Percentiles rank a stretch among this genome's conserved stretches.
phyloP scores from a whole-genome alignment of 768 basidiomycete species.

The Mycena rosella region DNA sequence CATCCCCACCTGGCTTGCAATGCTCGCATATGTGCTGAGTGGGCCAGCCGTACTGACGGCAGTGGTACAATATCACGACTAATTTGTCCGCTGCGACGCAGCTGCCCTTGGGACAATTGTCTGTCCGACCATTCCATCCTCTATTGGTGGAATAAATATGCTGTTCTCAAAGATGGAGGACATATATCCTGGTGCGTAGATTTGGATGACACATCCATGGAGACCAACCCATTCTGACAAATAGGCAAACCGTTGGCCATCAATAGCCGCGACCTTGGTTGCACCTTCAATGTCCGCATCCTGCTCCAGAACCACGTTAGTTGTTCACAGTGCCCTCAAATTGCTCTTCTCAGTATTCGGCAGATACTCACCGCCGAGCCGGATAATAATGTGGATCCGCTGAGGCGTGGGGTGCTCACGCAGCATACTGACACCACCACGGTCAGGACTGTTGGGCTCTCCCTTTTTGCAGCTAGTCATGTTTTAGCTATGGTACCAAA shows the following conservation, averaged over 20 bases:
- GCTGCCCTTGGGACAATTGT: constrained; percentile 19
- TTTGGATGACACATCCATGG: neutral
- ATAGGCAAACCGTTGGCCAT: constrained; percentile 2
- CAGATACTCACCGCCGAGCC: constrained; percentile 61
- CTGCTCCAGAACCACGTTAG: constrained; percentile 22
- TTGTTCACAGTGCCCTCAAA: neutral
- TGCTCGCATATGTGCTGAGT: constrained; percentile 20
- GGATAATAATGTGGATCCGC: too few relatives aligned
- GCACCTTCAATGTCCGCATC: constrained; percentile 15
- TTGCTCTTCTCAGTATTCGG: neutral
- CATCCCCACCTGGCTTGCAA: neutral
- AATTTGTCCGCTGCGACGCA: constrained; percentile 9
- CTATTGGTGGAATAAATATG: constrained; percentile 23
- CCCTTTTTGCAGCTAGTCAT: too few relatives aligned
- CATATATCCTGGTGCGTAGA: constrained; percentile 27
- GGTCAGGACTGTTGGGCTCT: too few relatives aligned
- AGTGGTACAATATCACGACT: constrained; percentile 16
- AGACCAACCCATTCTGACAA: too few relatives aligned
- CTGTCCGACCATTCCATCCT: neutral
- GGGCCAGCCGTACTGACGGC: constrained; percentile 8
- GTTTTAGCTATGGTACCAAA: too few relatives aligned
- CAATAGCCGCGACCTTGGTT: neutral
- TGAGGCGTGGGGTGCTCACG: too few relatives aligned
- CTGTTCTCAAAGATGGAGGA: constrained; percentile 16
- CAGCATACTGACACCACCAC: too few relatives aligned